Evolutionary conservation across 2,329 filamentous ascomycete genomes (phyloP).

Genomic region (Coniochaeta pulveracea): DNA sequence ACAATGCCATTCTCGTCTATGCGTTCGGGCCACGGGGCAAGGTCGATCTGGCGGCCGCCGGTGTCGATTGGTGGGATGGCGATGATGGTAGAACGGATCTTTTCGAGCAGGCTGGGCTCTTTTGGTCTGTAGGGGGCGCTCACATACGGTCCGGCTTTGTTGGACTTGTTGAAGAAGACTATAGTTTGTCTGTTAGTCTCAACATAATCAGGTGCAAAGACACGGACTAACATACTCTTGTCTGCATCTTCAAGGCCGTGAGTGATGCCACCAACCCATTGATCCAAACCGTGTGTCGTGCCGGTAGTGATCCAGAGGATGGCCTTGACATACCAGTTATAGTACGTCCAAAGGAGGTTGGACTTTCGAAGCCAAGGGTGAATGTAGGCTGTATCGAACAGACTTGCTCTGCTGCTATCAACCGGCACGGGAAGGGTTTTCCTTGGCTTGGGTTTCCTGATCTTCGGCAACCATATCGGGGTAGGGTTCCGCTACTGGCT

Average conservation of each 20-base stretch:
- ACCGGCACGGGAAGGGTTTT: constrained; percentile 28
- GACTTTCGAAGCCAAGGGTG: constrained; percentile 33
- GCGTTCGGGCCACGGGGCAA: constrained; percentile 28
- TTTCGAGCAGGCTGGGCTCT: constrained; percentile 19
- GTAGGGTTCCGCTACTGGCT: constrained; percentile 15
- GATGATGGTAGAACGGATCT: constrained; percentile 23
- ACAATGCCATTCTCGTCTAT: constrained; percentile 25
- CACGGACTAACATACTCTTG: constrained; percentile 13
- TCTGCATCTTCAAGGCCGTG: constrained; percentile 20
- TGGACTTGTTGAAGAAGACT: constrained; percentile 34
- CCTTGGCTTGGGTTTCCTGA: constrained; percentile 6
- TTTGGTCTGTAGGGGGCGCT: constrained; percentile 18
- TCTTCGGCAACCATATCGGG: constrained; percentile 9
- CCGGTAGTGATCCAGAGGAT: constrained; percentile 32
- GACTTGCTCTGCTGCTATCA: constrained; percentile 31
- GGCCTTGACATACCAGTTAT: constrained; percentile 30
- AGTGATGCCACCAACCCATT: constrained; percentile 34
- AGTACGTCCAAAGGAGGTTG: constrained; percentile 30
- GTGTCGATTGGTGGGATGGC: constrained; percentile 27
- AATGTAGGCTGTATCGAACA: constrained; percentile 40
- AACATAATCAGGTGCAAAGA: too few species aligned
- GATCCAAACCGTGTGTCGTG: constrained; percentile 31
- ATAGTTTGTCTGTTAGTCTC: constrained; percentile 7
- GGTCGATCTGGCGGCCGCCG: constrained; percentile 26
- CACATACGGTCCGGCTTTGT: constrained; percentile 30